Percentiles rank a stretch among this genome's conserved stretches.
Evolutionary conservation across 345 rosid genomes (phyloP).

Genomic region (Firmiana major): DNA sequence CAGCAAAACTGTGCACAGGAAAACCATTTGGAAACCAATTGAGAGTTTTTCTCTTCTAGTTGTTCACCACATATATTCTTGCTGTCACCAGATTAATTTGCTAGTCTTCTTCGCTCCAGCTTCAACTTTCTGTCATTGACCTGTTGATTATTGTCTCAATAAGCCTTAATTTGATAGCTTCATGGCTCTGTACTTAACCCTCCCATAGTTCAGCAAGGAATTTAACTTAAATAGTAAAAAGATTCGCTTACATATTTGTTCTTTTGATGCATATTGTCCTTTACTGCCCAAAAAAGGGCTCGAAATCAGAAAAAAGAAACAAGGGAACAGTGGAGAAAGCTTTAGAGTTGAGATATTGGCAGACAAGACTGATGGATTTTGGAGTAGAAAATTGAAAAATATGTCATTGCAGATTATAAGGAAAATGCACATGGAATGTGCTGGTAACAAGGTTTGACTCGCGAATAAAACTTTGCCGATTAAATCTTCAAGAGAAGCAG

Average conservation of each 20-base stretch:
- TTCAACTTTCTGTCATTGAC: background rate
- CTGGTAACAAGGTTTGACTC: conserved; percentile 35
- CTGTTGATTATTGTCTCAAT: background rate
- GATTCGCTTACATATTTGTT: background rate
- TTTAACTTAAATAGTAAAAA: background rate
- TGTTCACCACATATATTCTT: background rate
- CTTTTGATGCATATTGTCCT: background rate
- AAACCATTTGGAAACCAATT: background rate
- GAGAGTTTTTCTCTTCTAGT: background rate
- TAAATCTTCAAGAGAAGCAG: background rate
- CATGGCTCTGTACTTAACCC: background rate
- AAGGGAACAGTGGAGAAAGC: background rate
- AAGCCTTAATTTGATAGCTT: background rate
- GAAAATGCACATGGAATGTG: conserved; percentile 41
- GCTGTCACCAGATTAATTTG: background rate
- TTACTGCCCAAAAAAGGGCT: background rate
- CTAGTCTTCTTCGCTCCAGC: background rate
- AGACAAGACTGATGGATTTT: conserved; percentile 15
- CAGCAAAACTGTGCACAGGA: background rate
- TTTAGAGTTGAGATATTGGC: conserved; percentile 16
- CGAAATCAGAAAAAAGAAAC: background rate
- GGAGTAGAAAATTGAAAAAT: background rate
- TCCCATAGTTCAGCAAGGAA: background rate
- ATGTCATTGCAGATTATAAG: conserved; percentile 25
- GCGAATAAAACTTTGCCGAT: background rate